These are phyloP conservation scores for Colletotrichum sp. DNA, from an alignment of 2,329 filamentous ascomycete species.

Conservation along the genomic window DNA sequence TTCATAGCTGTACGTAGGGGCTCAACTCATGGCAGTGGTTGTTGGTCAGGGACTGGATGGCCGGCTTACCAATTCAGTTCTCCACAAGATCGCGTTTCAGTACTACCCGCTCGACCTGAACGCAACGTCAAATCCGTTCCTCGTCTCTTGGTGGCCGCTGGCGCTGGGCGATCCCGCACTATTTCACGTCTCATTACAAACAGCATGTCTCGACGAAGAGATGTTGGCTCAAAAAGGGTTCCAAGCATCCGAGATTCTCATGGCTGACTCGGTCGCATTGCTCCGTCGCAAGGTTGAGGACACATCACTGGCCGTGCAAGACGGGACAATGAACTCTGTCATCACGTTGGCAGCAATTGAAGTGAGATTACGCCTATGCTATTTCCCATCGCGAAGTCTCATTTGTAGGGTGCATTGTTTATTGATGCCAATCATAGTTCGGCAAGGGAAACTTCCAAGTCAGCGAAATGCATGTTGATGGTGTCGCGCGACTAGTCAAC, in stretches of 20 bases:
- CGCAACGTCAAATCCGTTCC: conserved; percentile 59
- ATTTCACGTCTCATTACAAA: conserved; percentile 65
- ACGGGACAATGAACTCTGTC: conserved; percentile 62
- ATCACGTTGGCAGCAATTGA: conserved; percentile 64
- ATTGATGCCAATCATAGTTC: conserved; percentile 36
- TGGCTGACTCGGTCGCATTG: conserved; percentile 60
- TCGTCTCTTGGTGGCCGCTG: conserved; percentile 65
- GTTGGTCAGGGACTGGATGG: not conserved
- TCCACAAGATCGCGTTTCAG: conserved; percentile 63
- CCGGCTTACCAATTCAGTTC: conserved; percentile 40
- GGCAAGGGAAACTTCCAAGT: conserved; percentile 56
- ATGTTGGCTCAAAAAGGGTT: conserved; percentile 57
- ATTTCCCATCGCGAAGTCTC: not conserved
- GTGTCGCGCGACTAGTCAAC: conserved; percentile 52
- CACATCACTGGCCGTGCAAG: conserved; percentile 50
- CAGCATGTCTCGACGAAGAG: conserved; percentile 62
- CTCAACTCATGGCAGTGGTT: not conserved
- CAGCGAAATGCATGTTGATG: conserved; percentile 53
- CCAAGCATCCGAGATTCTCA: conserved; percentile 57
- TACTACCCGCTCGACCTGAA: conserved; percentile 63
- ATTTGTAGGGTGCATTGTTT: not conserved
- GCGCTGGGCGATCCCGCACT: conserved; percentile 60
- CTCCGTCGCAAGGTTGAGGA: conserved; percentile 55
- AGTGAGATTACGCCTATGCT: conserved; percentile 33
- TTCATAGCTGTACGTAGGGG: conserved; percentile 54